A percentile compares a stretch with the other conserved stretches of the same genome.
Conservation (phyloP, 2,329 filamentous ascomycete species). For the Aureobasidium musti region DNA sequence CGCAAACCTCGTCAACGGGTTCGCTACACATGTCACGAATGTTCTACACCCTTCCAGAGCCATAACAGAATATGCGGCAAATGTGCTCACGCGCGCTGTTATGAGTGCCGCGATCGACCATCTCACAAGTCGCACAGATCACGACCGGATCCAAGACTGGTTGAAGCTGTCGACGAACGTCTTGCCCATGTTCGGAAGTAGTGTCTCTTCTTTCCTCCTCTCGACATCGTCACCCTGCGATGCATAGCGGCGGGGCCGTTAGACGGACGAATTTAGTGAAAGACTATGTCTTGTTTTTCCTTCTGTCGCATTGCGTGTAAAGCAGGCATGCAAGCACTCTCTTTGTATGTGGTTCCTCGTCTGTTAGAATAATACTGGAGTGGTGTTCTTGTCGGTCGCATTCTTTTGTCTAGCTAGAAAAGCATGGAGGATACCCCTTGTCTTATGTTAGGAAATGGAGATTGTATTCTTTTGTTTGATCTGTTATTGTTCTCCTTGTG, state of each 20-base stretch:
- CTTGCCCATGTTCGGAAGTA: conserved; percentile 16
- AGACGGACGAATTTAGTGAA: not conserved
- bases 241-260: conserved; percentile 13
- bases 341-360: not conserved
- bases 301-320: not conserved
- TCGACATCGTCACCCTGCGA: not conserved
- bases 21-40: conserved; percentile 61
- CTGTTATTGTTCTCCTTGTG: too few species aligned
- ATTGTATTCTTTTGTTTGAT: not conserved
- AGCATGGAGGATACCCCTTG: conserved; percentile 20
- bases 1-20: conserved; percentile 50
- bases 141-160: not conserved
- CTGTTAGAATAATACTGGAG: not conserved
- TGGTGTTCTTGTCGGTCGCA: not conserved
- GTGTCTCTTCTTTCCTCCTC: not conserved
- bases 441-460: not conserved
- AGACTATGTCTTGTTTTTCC: not conserved
- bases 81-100: conserved; percentile 63
- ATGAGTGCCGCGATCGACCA: conserved; percentile 58
- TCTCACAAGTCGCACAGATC: conserved; percentile 9
- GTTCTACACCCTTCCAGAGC: conserved; percentile 60
- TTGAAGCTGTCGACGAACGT: conserved; percentile 19
- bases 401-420: not conserved
- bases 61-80: conserved; percentile 57
- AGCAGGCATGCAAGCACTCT: not conserved